A percentile compares a stretch with the other conserved stretches of the same genome.
phyloP scores from a whole-genome alignment of 768 basidiomycete species.

The Calocybe gangraenosa region DNA sequence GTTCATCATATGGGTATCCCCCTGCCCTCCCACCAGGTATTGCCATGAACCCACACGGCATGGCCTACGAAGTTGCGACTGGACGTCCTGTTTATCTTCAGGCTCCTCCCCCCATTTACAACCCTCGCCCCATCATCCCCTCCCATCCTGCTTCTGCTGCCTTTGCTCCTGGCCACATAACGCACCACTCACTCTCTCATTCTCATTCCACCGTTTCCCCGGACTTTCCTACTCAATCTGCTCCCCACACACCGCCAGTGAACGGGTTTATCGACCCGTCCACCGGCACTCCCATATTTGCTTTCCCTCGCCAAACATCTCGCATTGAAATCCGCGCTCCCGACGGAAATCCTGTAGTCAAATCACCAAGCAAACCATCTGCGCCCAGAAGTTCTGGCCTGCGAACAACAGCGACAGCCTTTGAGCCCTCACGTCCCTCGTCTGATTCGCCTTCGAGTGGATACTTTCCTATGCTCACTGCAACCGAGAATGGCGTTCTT shows the following conservation, averaged over 20 bases:
- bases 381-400: constrained; percentile 32
- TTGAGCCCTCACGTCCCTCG: constrained; percentile 38
- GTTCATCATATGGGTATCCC: constrained; percentile 64
- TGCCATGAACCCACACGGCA: constrained; percentile 67
- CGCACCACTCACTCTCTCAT: constrained; percentile 32
- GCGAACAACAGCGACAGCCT: constrained; percentile 47
- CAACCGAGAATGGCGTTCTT: constrained; percentile 9
- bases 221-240: constrained; percentile 51
- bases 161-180: constrained; percentile 61
- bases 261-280: constrained; percentile 63
- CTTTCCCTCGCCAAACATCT: constrained; percentile 66
- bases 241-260: constrained; percentile 57
- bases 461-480: constrained; percentile 14
- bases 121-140: constrained; percentile 62
- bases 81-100: constrained; percentile 77
- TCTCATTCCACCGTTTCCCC: constrained; percentile 46
- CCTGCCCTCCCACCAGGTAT: constrained; percentile 69
- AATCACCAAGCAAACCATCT: constrained; percentile 24
- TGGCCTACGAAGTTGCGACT: constrained; percentile 79
- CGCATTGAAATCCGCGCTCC: constrained; percentile 75
- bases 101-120: constrained; percentile 57
- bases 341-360: constrained; percentile 20
- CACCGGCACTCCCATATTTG: constrained; percentile 68
- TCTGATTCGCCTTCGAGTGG: constrained; percentile 14
- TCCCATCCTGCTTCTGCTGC: constrained; percentile 48